Base-by-base conservation (phyloP, 164 flowering plant genomes). In the Vitis amurensis region DNA sequence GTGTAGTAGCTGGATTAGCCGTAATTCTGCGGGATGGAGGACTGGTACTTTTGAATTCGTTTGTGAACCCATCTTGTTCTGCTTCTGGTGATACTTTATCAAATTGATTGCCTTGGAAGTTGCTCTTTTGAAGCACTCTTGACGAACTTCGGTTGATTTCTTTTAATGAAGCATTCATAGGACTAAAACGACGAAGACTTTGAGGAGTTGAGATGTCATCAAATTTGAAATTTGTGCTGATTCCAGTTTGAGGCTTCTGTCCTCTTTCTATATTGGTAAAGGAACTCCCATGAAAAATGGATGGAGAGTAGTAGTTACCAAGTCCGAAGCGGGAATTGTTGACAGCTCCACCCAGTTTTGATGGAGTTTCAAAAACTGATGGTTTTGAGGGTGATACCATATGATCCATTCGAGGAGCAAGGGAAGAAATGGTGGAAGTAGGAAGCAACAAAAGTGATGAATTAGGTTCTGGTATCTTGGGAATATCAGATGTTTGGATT, bases 311-410 rank as follows among this genome's bases (percentile, higher is more conserved):
- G 17, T 64, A 49, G 56, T 74, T 76, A 53, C 71, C 52, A 55
- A 50, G 13, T 29, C 74, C 87, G 62, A 56, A 48, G 50, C 11
- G 67, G 55, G 78, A 61, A 51, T 48, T 74, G 27, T 55, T 70
- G 30, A 70, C 27, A 50, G 73, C 60, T 57, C 75, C 86, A 69
- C 60, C 55, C 4, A 60, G 55, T 69, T 64, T 75, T 30, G 69
- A 64, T 4, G 84, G 80, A 66, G 83, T 79, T 64, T 73, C 79
- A 51, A 73, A 77, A 61, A 74, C 55, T 70, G 87, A 69, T 44
- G 80, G 57, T 59, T 72, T 75, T 49, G 64, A 66, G 12, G 76
- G 68, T 59, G 75, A 66, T 67, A 47, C 30, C 3, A 37, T 60
- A 44, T 71, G 69, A 68, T 73, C 77, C n/a, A 15, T 55, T 60